Evolutionary conservation across 2,329 filamentous ascomycete species (phyloP).

Genomic region (Stenocarpella maydis): DNA sequence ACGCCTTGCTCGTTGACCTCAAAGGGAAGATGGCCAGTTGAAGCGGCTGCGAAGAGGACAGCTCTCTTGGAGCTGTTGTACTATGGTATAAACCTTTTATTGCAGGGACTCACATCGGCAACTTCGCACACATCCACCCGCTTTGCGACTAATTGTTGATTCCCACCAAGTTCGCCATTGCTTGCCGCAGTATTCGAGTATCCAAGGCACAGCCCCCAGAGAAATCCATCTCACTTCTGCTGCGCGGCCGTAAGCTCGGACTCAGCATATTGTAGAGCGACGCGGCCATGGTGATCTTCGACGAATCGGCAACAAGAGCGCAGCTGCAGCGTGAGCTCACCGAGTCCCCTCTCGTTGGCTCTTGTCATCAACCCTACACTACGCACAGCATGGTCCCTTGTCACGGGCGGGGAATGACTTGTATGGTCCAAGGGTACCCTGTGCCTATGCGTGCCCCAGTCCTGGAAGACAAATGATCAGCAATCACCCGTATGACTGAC

Average conservation of each 20-base stretch:
- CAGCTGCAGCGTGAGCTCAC: constrained; percentile 22
- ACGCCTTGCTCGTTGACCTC: constrained; percentile 8
- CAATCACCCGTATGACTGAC: neutral
- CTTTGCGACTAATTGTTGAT: neutral
- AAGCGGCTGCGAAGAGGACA: constrained; percentile 9
- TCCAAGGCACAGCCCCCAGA: neutral
- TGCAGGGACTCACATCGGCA: constrained; percentile 25
- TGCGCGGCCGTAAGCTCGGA: constrained; percentile 1
- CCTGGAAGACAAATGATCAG: constrained; percentile 11
- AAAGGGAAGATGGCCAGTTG: constrained; percentile 20
- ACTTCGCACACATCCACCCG: constrained; percentile 13
- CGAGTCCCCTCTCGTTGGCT: constrained; percentile 3
- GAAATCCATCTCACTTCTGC: neutral
- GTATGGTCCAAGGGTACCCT: constrained; percentile 14
- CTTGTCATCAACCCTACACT: constrained; percentile 26
- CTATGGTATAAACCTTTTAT: constrained; percentile 14
- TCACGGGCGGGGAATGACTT: constrained; percentile 16
- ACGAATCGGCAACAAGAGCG: neutral
- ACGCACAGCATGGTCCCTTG: constrained; percentile 13
- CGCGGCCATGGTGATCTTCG: constrained; percentile 1
- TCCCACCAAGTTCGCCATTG: neutral
- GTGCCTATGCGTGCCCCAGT: constrained; percentile 17
- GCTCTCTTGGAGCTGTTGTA: constrained; percentile 4
- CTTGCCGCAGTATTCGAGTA: neutral
- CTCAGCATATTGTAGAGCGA: neutral